Conservation (phyloP, 1,284 basidiomycete species). For the Stereum hirsutum region DNA sequence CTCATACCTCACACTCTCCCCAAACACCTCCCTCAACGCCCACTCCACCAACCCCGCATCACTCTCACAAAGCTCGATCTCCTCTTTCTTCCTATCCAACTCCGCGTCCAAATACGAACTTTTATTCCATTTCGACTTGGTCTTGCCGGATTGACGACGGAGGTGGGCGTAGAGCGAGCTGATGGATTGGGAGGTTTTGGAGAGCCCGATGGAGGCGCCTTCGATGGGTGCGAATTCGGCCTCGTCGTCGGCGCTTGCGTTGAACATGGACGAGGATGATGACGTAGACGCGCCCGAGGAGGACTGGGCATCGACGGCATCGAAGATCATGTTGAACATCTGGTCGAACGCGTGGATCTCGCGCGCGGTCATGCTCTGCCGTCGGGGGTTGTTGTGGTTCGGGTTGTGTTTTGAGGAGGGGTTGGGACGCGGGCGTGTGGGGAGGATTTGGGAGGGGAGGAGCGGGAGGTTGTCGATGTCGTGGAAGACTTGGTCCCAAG, state of each 20-base stretch:
- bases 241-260: slow-evolving; percentile 27
- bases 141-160: slow-evolving; percentile 36
- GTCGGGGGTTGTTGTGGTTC: too few relatives aligned
- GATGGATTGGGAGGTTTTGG: slow-evolving; percentile 7
- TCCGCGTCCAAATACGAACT: slow-evolving; percentile 45
- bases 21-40: slow-evolving; percentile 67
- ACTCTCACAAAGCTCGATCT: slow-evolving; percentile 60
- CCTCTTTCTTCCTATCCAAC: slow-evolving; percentile 70
- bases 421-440: slow-evolving; percentile 5
- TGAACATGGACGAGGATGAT: too few relatives aligned
- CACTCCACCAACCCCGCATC: slow-evolving; percentile 72
- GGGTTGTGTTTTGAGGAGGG: slow-evolving; percentile 1
- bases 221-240: slow-evolving; percentile 9
- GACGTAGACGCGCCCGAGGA: slow-evolving; percentile 21
- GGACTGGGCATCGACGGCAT: slow-evolving; percentile 22
- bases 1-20: slow-evolving; percentile 39
- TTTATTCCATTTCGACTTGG: slow-evolving; percentile 39
- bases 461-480: slow-evolving; percentile 22
- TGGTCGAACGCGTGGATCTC: slow-evolving; percentile 60
- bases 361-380: slow-evolving; percentile 56
- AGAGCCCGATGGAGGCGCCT: slow-evolving; percentile 9
- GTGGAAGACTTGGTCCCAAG: slow-evolving; percentile 51
- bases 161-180: slow-evolving; percentile 30
- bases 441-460: slow-evolving; percentile 5
- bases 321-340: slow-evolving; percentile 67